Conservation (phyloP, 73 alveolate species). For the Paramecium bursaria region DNA sequence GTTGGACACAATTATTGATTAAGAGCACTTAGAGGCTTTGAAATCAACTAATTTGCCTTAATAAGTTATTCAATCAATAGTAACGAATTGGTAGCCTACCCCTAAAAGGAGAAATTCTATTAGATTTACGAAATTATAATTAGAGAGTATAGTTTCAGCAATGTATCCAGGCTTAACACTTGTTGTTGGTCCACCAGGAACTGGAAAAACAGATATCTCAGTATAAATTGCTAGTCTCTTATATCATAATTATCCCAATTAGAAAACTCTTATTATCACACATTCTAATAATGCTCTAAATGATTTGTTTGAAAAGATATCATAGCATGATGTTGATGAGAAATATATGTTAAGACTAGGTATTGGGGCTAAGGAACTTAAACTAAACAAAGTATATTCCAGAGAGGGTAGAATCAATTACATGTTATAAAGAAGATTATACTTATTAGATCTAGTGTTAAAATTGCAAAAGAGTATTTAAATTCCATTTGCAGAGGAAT, state of each 20-base stretch:
- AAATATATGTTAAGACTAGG: slow-evolving; percentile 88
- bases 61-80: background rate
- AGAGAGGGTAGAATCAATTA: slow-evolving; percentile 87
- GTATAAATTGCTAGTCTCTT: slow-evolving; percentile 80
- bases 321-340: slow-evolving; percentile 79
- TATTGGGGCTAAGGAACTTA: slow-evolving; percentile 80
- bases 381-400: slow-evolving; percentile 74
- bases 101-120: slow-evolving; percentile 67
- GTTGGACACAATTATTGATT: slow-evolving; percentile 26
- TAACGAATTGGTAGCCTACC: background rate
- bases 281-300: slow-evolving; percentile 91
- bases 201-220: slow-evolving; percentile 83
- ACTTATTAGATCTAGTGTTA: slow-evolving; percentile 72
- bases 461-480: slow-evolving; percentile 65
- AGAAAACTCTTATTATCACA: slow-evolving; percentile 83
- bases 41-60: slow-evolving; percentile 9
- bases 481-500: slow-evolving; percentile 72
- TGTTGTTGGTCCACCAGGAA: slow-evolving; percentile 94
- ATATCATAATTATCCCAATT: slow-evolving; percentile 83
- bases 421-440: slow-evolving; percentile 80
- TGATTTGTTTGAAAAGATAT: slow-evolving; percentile 86
- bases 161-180: slow-evolving; percentile 84
- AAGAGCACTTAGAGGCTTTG: background rate
- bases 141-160: slow-evolving; percentile 85
- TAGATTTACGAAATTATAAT: slow-evolving; percentile 83